A percentile compares a stretch with the other conserved stretches of the same genome.
These are phyloP conservation scores for Trichoderma parareesei DNA, from an alignment of 495 filamentous ascomycete genomes.

Conservation along the genomic window DNA sequence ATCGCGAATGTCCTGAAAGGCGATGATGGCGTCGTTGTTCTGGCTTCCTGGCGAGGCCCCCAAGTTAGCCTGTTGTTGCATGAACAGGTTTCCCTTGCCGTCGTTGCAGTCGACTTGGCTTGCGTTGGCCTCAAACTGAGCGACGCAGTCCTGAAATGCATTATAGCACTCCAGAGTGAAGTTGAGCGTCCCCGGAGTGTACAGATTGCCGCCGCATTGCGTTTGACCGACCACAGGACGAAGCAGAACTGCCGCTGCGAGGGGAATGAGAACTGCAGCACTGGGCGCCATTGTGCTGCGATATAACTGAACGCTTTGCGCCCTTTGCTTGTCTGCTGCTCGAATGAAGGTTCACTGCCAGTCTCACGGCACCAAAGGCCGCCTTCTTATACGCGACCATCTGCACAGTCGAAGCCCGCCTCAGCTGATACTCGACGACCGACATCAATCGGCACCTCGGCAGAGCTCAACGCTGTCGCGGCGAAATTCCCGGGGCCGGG, in stretches of 20 bases:
- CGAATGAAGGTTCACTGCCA: background rate
- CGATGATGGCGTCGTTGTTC: slow-evolving; percentile 14
- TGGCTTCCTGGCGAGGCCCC: slow-evolving; percentile 1
- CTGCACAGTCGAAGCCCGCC: background rate
- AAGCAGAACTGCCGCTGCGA: slow-evolving; percentile 6
- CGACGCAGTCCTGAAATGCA: slow-evolving; percentile 13
- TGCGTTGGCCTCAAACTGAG: slow-evolving; percentile 15
- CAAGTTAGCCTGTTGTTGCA: slow-evolving; percentile 15
- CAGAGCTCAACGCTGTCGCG: background rate
- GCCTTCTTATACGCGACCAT: background rate
- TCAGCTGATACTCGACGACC: background rate
- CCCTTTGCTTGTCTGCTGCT: background rate
- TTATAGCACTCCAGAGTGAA: slow-evolving; percentile 16
- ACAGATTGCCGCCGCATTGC: slow-evolving; percentile 13
- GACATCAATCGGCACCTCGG: background rate
- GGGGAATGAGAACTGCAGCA: background rate
- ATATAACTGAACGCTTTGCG: background rate
- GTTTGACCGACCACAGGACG: slow-evolving; percentile 14
- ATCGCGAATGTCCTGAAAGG: slow-evolving; percentile 17
- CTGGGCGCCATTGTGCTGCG: background rate
- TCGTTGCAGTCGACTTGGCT: slow-evolving; percentile 15
- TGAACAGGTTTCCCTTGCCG: slow-evolving; percentile 13
- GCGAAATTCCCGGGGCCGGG: background rate
- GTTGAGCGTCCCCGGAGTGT: slow-evolving; percentile 15
- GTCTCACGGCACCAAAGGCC: background rate